A percentile compares a stretch with the other conserved stretches of the same genome.
These are phyloP conservation scores for Termitomyces sp. DNA, from an alignment of 768 basidiomycete species.

Conservation along the genomic window DNA sequence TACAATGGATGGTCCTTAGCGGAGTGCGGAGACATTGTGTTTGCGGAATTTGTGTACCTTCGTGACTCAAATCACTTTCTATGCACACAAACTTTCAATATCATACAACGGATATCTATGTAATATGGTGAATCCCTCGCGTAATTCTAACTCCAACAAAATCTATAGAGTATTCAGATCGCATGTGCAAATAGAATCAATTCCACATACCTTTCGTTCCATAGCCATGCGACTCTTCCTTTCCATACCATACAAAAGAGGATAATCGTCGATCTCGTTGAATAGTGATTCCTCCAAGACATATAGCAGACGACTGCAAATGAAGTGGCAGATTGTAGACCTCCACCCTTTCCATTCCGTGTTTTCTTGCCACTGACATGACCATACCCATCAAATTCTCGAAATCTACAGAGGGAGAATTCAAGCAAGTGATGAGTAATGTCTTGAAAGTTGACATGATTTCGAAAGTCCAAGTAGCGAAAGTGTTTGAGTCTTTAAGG, in stretches of 20 bases:
- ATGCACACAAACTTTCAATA: not conserved
- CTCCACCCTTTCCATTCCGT: slow-evolving; percentile 34
- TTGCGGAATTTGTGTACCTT: not conserved
- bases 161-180: slow-evolving; percentile 18
- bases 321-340: slow-evolving; percentile 38
- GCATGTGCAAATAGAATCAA: not conserved
- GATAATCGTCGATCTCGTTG: slow-evolving; percentile 34
- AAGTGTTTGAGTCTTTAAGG: slow-evolving; percentile 16
- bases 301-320: slow-evolving; percentile 20
- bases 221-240: slow-evolving; percentile 36
- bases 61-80: not conserved
- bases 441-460: slow-evolving; percentile 22
- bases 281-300: slow-evolving; percentile 24
- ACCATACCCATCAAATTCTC: slow-evolving; percentile 27
- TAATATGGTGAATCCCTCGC: not conserved
- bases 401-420: slow-evolving; percentile 24
- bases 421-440: slow-evolving; percentile 39
- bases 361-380: slow-evolving; percentile 25
- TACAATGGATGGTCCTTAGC: not conserved
- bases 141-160: slow-evolving; percentile 29
- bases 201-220: slow-evolving; percentile 38
- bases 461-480: slow-evolving; percentile 43
- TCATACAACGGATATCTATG: not conserved
- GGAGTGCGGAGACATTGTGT: not conserved
- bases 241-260: slow-evolving; percentile 45